Conservation (phyloP, 495 filamentous ascomycete genomes). For the Aspergillus campestris region DNA sequence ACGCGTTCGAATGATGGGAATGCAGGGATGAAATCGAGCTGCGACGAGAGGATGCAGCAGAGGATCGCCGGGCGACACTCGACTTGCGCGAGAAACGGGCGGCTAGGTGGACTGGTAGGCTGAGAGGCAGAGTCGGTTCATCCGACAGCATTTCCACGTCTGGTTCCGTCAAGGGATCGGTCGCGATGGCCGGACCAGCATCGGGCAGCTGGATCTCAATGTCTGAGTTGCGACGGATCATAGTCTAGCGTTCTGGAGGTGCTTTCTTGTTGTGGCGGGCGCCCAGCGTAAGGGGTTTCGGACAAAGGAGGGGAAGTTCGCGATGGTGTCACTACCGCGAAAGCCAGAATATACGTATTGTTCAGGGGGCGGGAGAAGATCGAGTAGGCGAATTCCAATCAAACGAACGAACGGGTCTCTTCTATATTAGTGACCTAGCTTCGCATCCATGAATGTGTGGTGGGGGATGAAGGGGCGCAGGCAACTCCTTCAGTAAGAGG, state of each 20-base stretch:
- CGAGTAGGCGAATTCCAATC: too few species aligned
- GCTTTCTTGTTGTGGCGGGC: too few species aligned
- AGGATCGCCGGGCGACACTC: conserved; percentile 66
- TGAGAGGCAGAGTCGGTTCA: conserved; percentile 35
- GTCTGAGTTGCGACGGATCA: conserved; percentile 42
- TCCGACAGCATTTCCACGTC: conserved; percentile 43
- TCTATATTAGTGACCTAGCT: too few species aligned
- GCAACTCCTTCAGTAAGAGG: not conserved
- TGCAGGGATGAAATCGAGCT: conserved; percentile 85
- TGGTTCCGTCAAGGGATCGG: conserved; percentile 18
- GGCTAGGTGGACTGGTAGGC: conserved; percentile 74
- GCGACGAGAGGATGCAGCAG: conserved; percentile 76
- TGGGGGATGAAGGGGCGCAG: not conserved
- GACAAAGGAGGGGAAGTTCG: too few species aligned
- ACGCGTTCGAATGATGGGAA: conserved; percentile 59
- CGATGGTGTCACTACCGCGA: too few species aligned
- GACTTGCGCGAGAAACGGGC: conserved; percentile 73
- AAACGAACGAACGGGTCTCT: too few species aligned
- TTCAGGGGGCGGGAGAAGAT: too few species aligned
- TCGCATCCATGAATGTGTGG: not conserved
- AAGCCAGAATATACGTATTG: too few species aligned
- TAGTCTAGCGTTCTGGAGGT: conserved; percentile 10
- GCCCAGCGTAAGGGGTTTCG: too few species aligned
- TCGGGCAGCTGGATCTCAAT: conserved; percentile 40
- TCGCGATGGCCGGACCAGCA: conserved; percentile 24